These are phyloP conservation scores for Arbutus unedo DNA, from an alignment of 148 eudicot genomes.

Conservation along the genomic window DNA sequence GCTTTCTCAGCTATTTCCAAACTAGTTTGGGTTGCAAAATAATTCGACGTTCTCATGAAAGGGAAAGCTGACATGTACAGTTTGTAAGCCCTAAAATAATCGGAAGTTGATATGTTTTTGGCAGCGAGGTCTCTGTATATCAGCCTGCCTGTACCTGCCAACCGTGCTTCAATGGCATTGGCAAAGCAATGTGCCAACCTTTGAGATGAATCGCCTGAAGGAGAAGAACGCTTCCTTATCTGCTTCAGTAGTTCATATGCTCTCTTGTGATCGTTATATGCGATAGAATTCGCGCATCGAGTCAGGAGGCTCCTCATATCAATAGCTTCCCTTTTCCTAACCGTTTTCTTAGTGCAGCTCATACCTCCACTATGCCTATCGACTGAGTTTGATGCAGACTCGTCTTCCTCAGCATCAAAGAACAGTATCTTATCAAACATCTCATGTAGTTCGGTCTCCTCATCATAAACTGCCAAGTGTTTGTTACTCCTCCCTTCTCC, in stretches of 20 bases:
- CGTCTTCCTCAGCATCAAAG: background rate
- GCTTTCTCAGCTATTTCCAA: conserved; percentile 9
- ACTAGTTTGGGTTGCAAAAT: conserved; percentile 10
- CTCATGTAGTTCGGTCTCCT: conserved; percentile 5
- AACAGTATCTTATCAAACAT: conserved; percentile 10
- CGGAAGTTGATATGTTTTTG: background rate
- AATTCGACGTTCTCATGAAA: background rate
- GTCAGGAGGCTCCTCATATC: conserved; percentile 18
- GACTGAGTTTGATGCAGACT: background rate
- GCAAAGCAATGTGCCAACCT: conserved; percentile 24
- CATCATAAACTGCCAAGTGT: background rate
- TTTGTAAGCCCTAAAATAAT: conserved; percentile 16
- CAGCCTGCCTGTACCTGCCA: conserved; percentile 9
- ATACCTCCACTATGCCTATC: background rate
- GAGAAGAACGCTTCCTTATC: conserved; percentile 14
- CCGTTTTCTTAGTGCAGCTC: background rate
- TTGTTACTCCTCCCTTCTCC: conserved; percentile 16
- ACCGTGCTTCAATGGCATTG: conserved; percentile 24
- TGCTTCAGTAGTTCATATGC: conserved; percentile 11
- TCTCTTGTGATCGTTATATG: conserved; percentile 1
- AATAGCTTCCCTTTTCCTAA: conserved; percentile 9
- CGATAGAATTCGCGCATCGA: conserved; percentile 19
- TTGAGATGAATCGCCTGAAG: conserved; percentile 17
- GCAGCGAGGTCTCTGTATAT: background rate
- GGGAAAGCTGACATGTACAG: conserved; percentile 18